Evolutionary conservation across 495 filamentous ascomycete genomes (phyloP), one percentile per base, ranked within the genome.

Genomic region (Neurospora discreta): DNA sequence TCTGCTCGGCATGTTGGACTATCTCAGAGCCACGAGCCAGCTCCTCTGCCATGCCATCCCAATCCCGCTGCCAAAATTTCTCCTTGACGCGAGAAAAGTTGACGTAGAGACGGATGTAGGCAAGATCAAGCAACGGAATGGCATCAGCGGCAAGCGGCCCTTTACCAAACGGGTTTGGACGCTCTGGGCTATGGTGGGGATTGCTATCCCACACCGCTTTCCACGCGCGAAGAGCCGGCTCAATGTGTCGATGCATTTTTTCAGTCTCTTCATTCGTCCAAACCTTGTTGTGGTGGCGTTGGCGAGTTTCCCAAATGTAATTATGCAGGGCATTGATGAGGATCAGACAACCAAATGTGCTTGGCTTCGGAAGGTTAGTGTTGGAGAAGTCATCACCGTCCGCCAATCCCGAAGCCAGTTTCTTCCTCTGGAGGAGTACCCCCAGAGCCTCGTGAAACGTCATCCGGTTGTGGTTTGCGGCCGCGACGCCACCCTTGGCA

Each of bases 301-400:
- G 94, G 44, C 95, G 88, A 2, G 94, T 97, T 81, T 98, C 95
- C 95, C 95, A 98, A 60, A 98, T 97, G 80, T 98, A 98, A 74
- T 97, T 97, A 81, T 99, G 95, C 36, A 99, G 83, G 1, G 95
- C 95, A 80, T 97, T 96, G 78, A 99, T 98, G 69, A 99, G 84
- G 13, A 97, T 87, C 18, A 98, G 83, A 81, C 95, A 98, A 26
- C 95, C 95, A 76, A 97, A 97, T 7, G 94, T 95, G 80, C 95
- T 98, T 3, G 94, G 94, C 73, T 89, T 90, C 26, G 52, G 52
- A 71, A 97, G 82, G 68, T 94, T 88, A 70, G 85, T 89, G 76
- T 87, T 86, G 26, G 87, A 82, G 3, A 89, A 77, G 43, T 88
- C 85, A 68, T 83, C 81, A 69, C 83, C 83, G 39, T 75, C 78